A percentile compares a stretch with the other conserved stretches of the same genome.
Conservation (phyloP, 805 yeast genomes). For the Maudiozyma pseudohumilis region DNA sequence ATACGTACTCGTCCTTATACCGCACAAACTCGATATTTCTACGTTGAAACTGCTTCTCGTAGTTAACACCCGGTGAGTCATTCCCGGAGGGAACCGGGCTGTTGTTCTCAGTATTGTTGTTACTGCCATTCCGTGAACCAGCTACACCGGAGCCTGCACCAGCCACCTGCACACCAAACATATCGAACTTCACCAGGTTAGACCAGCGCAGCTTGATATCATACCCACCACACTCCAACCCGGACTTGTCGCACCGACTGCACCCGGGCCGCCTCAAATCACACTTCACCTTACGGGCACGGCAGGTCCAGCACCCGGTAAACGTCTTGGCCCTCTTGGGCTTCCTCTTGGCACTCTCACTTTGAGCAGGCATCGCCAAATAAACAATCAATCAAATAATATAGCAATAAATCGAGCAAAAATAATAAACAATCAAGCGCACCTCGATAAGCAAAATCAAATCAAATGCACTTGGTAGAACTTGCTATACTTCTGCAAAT, state of each 20-base stretch:
- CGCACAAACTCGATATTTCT: conserved; percentile 64
- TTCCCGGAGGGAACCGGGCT: too few species aligned
- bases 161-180: conserved; percentile 30
- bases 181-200: conserved; percentile 41
- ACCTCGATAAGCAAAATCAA: too few species aligned
- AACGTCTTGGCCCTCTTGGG: conserved; percentile 54
- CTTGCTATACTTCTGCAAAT: too few species aligned
- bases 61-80: conserved; percentile 2
- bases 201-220: conserved; percentile 74
- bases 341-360: conserved; percentile 2
- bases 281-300: conserved; percentile 72
- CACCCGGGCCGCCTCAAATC: conserved; percentile 66
- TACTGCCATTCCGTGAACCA: background rate
- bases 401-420: too few species aligned
- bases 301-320: conserved; percentile 83
- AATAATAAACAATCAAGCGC: too few species aligned
- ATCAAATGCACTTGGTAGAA: too few species aligned
- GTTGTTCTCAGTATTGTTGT: background rate
- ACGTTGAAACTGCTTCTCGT: conserved; percentile 53
- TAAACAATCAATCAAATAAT: too few species aligned
- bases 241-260: conserved; percentile 56
- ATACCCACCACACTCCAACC: conserved; percentile 70
- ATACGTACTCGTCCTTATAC: conserved; percentile 63
- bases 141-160: background rate
- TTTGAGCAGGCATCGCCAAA: too few species aligned